Conservation (phyloP, 306 rosid genomes). For the Inga oerstediana region DNA sequence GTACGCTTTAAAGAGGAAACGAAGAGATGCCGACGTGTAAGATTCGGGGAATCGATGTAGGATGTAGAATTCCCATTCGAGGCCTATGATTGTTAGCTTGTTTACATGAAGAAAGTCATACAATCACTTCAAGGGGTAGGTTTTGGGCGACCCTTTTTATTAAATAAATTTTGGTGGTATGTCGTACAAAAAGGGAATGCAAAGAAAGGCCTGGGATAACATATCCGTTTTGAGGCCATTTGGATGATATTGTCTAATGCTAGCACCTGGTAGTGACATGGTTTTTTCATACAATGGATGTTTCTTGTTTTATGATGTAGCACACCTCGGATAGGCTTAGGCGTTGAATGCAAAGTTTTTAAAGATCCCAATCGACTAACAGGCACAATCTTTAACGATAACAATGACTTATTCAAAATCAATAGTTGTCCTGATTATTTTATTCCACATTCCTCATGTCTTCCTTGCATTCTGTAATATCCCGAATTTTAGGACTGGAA, state of each 20-base stretch:
- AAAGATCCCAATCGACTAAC: not conserved
- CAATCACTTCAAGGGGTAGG: no score
- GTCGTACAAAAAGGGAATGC: not conserved
- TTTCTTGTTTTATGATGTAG: not conserved
- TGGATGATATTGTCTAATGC: not conserved
- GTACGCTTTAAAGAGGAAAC: not conserved
- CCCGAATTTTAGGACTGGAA: no score
- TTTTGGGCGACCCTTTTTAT: no score
- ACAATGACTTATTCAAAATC: not conserved
- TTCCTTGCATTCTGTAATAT: not conserved
- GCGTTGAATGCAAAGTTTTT: not conserved
- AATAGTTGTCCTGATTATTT: not conserved
- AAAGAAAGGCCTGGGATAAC: not conserved
- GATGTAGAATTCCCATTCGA: conserved; percentile 84
- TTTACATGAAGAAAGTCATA: conserved; percentile 93
- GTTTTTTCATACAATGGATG: not conserved
- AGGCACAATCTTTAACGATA: not conserved
- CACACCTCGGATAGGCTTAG: not conserved
- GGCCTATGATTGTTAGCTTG: conserved; percentile 90
- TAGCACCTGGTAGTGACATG: not conserved
- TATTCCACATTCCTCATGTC: not conserved
- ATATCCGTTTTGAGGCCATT: not conserved
- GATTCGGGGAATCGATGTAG: conserved; percentile 59
- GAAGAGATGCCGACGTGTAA: conserved; percentile 75
- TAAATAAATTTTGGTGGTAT: no score